phyloP scores from a whole-genome alignment of 257 asterid species.

The Fraxinus pennsylvanica region DNA sequence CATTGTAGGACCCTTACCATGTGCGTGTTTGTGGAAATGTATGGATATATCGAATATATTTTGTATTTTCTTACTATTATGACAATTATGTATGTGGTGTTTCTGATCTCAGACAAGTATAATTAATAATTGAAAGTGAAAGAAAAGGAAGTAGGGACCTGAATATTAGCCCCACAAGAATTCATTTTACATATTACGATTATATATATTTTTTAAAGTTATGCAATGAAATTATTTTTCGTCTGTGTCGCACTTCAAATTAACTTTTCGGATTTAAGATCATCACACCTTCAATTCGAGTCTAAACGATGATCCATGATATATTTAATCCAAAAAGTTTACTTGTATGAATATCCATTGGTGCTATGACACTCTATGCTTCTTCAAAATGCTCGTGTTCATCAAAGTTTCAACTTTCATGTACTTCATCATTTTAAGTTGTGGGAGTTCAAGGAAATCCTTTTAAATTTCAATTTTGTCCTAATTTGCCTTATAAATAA shows the following conservation, averaged over 20 bases:
- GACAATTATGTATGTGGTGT: slow-evolving; percentile 48
- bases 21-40: background rate
- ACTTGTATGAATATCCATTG: too few relatives aligned
- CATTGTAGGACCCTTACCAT: background rate
- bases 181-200: slow-evolving; percentile 21
- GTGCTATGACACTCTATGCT: too few relatives aligned
- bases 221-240: slow-evolving; percentile 4
- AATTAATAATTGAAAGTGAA: slow-evolving; percentile 46
- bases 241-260: too few relatives aligned
- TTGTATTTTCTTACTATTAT: slow-evolving; percentile 22
- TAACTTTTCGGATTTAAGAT: slow-evolving; percentile 14
- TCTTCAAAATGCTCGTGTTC: too few relatives aligned
- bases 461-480: too few relatives aligned
- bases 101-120: slow-evolving; percentile 45
- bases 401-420: background rate
- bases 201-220: too few relatives aligned
- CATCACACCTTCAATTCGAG: background rate
- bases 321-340: too few relatives aligned
- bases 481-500: too few relatives aligned
- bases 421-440: too few relatives aligned
- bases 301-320: too few relatives aligned
- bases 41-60: slow-evolving; percentile 15
- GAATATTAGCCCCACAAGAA: slow-evolving; percentile 47
- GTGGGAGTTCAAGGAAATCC: too few relatives aligned
- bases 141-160: slow-evolving; percentile 32